Evolutionary conservation across 495 filamentous ascomycete genomes (phyloP), one percentile per base, ranked within the genome.

Genomic region (Thozetella sp.): DNA sequence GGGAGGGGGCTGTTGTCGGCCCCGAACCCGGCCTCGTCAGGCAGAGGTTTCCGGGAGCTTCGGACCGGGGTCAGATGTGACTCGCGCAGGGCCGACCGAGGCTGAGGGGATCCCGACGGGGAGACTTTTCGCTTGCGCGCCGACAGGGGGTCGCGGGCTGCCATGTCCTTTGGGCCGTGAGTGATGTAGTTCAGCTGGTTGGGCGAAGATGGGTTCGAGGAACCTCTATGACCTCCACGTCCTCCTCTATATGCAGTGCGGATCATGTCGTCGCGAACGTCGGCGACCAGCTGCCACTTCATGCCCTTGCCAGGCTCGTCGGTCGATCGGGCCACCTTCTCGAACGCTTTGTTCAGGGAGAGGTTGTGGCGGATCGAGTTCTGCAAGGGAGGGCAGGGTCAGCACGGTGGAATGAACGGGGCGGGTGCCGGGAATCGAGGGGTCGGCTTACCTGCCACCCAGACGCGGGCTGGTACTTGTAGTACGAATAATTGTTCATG

Each of bases 281-380:
- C 91, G 1, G 87, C 83, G 1, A 91, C 87, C 67, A 99, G 90
- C 72, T 90, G 87, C 95, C 95, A 99, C 69, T 97, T 97, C 93
- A 97, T 97, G 23, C 95, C 95, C 76, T 99, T 99, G 2, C 95
- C 95, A 1, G 95, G 95, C 68, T 99, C 96, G 65, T 99, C 91
- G 0, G 93, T 95, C 3, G 90, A 85, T 34, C 95, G 88, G 23
- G 96, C 89, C 3, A 97, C 89, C 71, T 98, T 98, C 61, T 90
- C 85, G 71, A 99, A 99, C 0, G 87, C 85, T 72, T 96, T 94
- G 67, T 96, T 97, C 52, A 99, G 72, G 2, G 96, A 98, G 20
- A 99, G 74, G 63, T 98, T 98, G 63, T 99, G 95, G 1, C 95
- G 88, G 63, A 99, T 99, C 1, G 93, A 97, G 64, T 99, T 99